Conservation (phyloP, 2,329 filamentous ascomycete genomes). For the Penicillium sclerotiorum region DNA sequence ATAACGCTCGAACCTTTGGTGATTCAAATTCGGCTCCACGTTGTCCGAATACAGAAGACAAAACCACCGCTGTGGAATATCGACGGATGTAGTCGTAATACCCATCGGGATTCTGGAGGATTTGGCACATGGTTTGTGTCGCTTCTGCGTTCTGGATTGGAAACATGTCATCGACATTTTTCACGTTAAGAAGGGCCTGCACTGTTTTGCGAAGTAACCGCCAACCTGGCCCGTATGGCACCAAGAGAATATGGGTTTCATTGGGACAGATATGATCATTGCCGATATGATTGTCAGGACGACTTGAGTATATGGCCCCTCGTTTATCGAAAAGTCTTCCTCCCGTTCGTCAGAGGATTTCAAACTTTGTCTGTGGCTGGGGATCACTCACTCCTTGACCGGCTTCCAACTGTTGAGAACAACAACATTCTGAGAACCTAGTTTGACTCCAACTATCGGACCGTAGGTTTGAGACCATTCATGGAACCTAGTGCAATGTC, state of each 20-base stretch:
- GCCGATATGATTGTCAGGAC: slow-evolving; percentile 9
- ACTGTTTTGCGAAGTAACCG: not conserved
- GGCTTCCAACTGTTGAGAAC: not conserved
- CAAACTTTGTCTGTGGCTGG: not conserved
- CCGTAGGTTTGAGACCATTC: not conserved
- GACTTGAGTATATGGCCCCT: slow-evolving; percentile 11
- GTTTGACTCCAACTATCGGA: not conserved
- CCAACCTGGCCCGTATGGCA: slow-evolving; percentile 12
- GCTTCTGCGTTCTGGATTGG: slow-evolving; percentile 22
- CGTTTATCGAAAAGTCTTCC: slow-evolving; percentile 17
- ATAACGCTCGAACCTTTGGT: slow-evolving; percentile 14
- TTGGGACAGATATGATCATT: slow-evolving; percentile 5
- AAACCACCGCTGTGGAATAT: slow-evolving; percentile 19
- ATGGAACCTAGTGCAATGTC: no score
- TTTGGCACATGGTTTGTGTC: slow-evolving; percentile 19
- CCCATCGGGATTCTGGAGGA: slow-evolving; percentile 11
- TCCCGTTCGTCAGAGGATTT: not conserved
- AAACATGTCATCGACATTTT: slow-evolving; percentile 9
- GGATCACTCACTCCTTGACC: not conserved
- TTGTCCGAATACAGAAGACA: slow-evolving; percentile 17
- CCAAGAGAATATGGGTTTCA: slow-evolving; percentile 2
- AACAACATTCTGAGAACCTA: not conserved
- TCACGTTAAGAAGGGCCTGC: slow-evolving; percentile 5
- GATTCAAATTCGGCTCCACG: slow-evolving; percentile 11
- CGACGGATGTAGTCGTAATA: slow-evolving; percentile 20